Conservation (phyloP, 2,329 filamentous ascomycete genomes). For the Trichophyton benhamiae region DNA sequence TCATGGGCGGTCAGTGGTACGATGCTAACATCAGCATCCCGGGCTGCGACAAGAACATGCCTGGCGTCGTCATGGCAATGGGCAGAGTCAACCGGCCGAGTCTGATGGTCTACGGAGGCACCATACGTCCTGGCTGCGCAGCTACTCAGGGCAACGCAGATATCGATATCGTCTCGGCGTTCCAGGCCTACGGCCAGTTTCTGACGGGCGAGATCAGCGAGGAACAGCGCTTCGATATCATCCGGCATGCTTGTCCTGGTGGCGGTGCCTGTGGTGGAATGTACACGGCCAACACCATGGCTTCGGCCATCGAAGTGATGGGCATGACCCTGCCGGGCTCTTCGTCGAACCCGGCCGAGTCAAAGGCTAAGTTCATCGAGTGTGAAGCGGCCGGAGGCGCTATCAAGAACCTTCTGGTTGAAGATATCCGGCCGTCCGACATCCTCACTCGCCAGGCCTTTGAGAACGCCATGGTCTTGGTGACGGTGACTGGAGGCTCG, state of each 20-base stretch:
- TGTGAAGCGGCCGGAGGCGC: conserved; percentile 60
- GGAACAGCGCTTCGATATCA: conserved; percentile 85
- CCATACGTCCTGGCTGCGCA: conserved; percentile 83
- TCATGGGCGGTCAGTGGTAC: conserved; percentile 98
- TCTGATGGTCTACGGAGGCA: conserved; percentile 95
- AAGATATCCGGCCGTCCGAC: conserved; percentile 65
- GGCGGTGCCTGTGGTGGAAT: conserved; percentile 77
- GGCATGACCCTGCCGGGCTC: conserved; percentile 73
- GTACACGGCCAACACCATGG: conserved; percentile 69
- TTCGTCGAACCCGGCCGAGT: conserved; percentile 66
- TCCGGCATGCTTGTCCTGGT: conserved; percentile 78
- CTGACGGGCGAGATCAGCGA: conserved; percentile 84
- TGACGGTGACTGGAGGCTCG: conserved; percentile 71
- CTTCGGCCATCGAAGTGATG: conserved; percentile 59
- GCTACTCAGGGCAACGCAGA: conserved; percentile 57
- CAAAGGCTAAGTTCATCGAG: conserved; percentile 57
- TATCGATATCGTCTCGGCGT: conserved; percentile 92
- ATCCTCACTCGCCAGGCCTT: conserved; percentile 71
- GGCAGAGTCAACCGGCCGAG: conserved; percentile 86
- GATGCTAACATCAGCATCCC: conserved; percentile 94
- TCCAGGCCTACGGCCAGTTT: conserved; percentile 95
- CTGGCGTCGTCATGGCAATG: conserved; percentile 84
- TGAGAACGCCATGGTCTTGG: conserved; percentile 72
- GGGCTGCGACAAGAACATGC: conserved; percentile 99
- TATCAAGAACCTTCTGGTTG: conserved; percentile 60